Evolutionary conservation across 306 rosid species (phyloP), one percentile per base, ranked within the genome.

Genomic region (Phaseolus lunatus): DNA sequence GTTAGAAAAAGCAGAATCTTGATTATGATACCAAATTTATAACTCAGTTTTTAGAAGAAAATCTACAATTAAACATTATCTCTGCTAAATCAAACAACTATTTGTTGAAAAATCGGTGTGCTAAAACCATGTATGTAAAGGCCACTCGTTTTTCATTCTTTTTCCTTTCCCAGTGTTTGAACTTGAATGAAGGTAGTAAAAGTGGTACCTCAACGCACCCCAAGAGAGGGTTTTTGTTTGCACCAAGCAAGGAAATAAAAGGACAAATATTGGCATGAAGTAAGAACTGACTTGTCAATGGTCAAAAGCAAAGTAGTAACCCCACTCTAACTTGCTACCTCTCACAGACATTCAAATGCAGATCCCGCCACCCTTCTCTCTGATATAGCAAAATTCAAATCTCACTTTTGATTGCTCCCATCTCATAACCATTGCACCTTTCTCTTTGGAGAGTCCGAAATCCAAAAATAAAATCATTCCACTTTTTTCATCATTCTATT

Each of bases 331-430:
- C 43, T 27, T 22, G 35, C 64, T 50, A 12, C 52, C 81, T 69
- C 78, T 67, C 80, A 5, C 67, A 22, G 81, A 52, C 75, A 79
- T 95, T 95, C 96, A 92, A 95, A 92, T 86, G 76, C 87, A 86
- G 81, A 89, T 70, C 97, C 97, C 99, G 97, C 97, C 92, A 89
- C 73, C 76, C 69, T 20, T 76, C 23, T 67, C 33, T 76, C 49
- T 47, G n/a, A 22, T 48, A 64, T 43, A 75, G 59, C 75, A 70
- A 86, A 72, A 77, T 88, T 86, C 79, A 85, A 85, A 88, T 80
- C 84, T 44, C 33, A 52, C 82, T 81, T 66, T 72, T 54, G 4
- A 9, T 19, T 64, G 29, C 77, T 61, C 50, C 39, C 52, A 67
- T 65, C 33, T 29, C 48, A 33, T 63, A 19, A 11, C 63, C 35